Evolutionary conservation across 495 filamentous ascomycete genomes (phyloP).

Genomic region (Aspergillus baeticus): DNA sequence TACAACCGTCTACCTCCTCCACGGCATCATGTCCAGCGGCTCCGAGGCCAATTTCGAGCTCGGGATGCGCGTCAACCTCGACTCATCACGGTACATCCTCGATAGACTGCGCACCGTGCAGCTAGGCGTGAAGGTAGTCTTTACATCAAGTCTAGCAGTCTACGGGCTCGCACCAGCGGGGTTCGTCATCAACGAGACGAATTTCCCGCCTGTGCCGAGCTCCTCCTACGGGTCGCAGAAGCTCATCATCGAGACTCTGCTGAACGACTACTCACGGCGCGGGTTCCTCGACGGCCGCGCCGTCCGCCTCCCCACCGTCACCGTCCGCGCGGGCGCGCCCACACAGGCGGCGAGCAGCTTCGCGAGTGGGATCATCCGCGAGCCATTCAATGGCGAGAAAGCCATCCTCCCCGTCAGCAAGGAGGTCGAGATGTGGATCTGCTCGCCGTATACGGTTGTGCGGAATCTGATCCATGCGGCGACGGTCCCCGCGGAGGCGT

Average conservation of each 20-base stretch:
- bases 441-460: constrained; percentile 63
- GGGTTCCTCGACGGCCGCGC: constrained; percentile 66
- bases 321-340: constrained; percentile 70
- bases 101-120: constrained; percentile 56
- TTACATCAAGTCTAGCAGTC: constrained; percentile 58
- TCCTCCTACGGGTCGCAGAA: constrained; percentile 79
- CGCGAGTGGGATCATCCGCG: constrained; percentile 69
- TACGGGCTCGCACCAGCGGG: constrained; percentile 53
- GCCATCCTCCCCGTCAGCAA: constrained; percentile 59
- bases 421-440: constrained; percentile 62
- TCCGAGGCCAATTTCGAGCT: constrained; percentile 74
- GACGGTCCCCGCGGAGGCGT: constrained; percentile 50
- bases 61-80: constrained; percentile 71
- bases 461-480: constrained; percentile 69
- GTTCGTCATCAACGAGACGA: constrained; percentile 52
- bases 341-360: constrained; percentile 75
- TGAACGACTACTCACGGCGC: constrained; percentile 75
- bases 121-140: constrained; percentile 63
- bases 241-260: constrained; percentile 67
- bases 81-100: constrained; percentile 64
- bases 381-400: constrained; percentile 62
- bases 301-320: constrained; percentile 73
- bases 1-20: constrained; percentile 71
- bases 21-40: constrained; percentile 83
- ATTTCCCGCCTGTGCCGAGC: constrained; percentile 61